Evolutionary conservation across 2,329 filamentous ascomycete species (phyloP).

Genomic region (Penicillium sp.): DNA sequence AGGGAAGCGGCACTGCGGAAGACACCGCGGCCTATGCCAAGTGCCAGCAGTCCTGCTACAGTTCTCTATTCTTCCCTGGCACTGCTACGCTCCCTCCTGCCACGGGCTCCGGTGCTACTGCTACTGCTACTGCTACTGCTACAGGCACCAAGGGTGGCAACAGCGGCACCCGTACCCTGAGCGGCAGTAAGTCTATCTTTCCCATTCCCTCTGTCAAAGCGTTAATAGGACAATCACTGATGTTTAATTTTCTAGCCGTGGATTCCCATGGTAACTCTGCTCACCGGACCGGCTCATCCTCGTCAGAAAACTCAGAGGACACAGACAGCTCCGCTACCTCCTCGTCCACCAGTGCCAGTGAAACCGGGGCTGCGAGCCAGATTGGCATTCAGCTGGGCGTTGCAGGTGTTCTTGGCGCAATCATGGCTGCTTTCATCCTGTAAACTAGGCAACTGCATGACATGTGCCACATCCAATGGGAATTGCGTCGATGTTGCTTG

Average conservation of each 20-base stretch:
- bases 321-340: slow-evolving; percentile 5
- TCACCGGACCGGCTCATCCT: slow-evolving; percentile 8
- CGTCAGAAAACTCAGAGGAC: background rate
- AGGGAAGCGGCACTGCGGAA: slow-evolving; percentile 47
- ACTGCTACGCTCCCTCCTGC: slow-evolving; percentile 24
- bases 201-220: background rate
- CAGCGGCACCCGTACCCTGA: background rate
- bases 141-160: background rate
- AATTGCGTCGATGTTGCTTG: too few relatives aligned
- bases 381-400: slow-evolving; percentile 26
- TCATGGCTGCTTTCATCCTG: slow-evolving; percentile 35
- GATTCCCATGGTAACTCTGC: slow-evolving; percentile 14
- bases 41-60: slow-evolving; percentile 50
- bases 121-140: slow-evolving; percentile 15
- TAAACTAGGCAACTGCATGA: slow-evolving; percentile 25
- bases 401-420: slow-evolving; percentile 31
- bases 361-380: slow-evolving; percentile 29
- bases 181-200: slow-evolving; percentile 5
- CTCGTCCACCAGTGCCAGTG: slow-evolving; percentile 16
- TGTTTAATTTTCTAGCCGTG: slow-evolving; percentile 8
- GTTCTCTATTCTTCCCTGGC: slow-evolving; percentile 44
- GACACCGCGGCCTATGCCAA: slow-evolving; percentile 45
- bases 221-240: background rate
- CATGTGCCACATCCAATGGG: too few relatives aligned
- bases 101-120: slow-evolving; percentile 16